Conservation (phyloP, 2,329 filamentous ascomycete species). For the Colletotrichum lini region DNA sequence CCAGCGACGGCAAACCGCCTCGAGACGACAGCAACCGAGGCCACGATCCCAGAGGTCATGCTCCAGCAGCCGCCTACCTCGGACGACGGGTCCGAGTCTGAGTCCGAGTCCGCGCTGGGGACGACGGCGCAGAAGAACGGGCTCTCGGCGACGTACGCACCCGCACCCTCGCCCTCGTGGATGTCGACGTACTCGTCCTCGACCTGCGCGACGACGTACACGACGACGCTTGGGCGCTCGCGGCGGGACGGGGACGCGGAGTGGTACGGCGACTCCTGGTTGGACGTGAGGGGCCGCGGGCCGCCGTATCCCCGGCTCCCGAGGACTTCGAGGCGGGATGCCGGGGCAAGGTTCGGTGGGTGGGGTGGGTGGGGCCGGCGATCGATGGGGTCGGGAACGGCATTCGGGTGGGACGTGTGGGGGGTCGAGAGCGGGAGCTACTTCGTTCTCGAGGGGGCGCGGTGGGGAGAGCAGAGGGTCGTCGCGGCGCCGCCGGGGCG, state of each 20-base stretch:
- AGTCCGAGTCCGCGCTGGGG: not conserved
- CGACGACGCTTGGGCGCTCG: conserved; percentile 13
- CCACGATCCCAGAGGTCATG: conserved; percentile 14
- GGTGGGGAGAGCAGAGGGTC: conserved; percentile 34
- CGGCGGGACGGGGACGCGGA: not conserved
- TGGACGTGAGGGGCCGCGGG: conserved; percentile 14
- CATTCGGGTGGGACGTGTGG: conserved; percentile 13
- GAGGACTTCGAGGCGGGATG: not conserved
- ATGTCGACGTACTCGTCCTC: conserved; percentile 37
- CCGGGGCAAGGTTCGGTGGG: not conserved
- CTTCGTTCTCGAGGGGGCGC: conserved; percentile 29
- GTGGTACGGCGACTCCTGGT: not conserved
- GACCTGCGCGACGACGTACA: conserved; percentile 30
- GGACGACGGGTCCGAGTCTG: not conserved
- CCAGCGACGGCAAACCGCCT: not conserved
- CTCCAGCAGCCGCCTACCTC: not conserved
- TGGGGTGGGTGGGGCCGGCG: not conserved
- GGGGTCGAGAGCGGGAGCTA: conserved; percentile 23
- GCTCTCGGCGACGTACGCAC: conserved; percentile 5
- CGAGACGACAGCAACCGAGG: not conserved
- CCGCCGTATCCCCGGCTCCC: conserved; percentile 11
- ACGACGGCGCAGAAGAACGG: not conserved
- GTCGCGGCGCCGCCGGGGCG: not conserved
- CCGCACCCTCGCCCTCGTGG: conserved; percentile 34
- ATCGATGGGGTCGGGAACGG: not conserved